Evolutionary conservation across 495 filamentous ascomycete genomes (phyloP).

Genomic region (Elasticomyces elasticus): DNA sequence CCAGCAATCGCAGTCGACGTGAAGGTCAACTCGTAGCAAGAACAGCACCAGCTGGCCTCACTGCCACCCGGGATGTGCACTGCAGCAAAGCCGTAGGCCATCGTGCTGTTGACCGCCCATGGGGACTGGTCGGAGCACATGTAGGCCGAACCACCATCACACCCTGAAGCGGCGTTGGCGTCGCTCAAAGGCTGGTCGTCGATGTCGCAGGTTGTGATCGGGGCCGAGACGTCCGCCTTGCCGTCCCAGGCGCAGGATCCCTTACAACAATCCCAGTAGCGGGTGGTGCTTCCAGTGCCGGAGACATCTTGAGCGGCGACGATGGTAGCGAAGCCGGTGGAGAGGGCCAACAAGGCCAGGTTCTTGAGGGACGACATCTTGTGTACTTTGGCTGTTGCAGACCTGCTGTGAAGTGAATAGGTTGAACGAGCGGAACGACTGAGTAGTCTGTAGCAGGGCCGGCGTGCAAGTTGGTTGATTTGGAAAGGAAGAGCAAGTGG

Average conservation of each 20-base stretch:
- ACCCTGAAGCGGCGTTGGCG: conserved; percentile 31
- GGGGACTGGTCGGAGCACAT: conserved; percentile 55
- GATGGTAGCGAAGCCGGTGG: conserved; percentile 24
- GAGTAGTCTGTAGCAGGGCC: conserved; percentile 8
- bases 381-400: conserved; percentile 1
- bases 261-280: conserved; percentile 68
- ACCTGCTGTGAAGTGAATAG: conserved; percentile 6
- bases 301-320: conserved; percentile 14
- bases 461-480: background rate
- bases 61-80: conserved; percentile 44
- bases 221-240: conserved; percentile 43
- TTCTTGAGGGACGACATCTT: conserved; percentile 41
- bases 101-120: conserved; percentile 48
- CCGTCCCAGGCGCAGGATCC: conserved; percentile 53
- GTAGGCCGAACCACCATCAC: conserved; percentile 49
- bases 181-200: conserved; percentile 42
- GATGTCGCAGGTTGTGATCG: conserved; percentile 48
- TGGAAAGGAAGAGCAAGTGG: background rate
- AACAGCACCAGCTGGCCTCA: conserved; percentile 54
- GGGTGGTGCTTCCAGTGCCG: conserved; percentile 43
- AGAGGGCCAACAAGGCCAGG: conserved; percentile 57
- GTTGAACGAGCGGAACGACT: conserved; percentile 4
- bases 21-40: conserved; percentile 56
- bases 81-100: conserved; percentile 56
- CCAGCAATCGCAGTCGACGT: conserved; percentile 45